phyloP scores from a whole-genome alignment of 1,139 yeast genomes.

The Pneumocystis oryctolagi region DNA sequence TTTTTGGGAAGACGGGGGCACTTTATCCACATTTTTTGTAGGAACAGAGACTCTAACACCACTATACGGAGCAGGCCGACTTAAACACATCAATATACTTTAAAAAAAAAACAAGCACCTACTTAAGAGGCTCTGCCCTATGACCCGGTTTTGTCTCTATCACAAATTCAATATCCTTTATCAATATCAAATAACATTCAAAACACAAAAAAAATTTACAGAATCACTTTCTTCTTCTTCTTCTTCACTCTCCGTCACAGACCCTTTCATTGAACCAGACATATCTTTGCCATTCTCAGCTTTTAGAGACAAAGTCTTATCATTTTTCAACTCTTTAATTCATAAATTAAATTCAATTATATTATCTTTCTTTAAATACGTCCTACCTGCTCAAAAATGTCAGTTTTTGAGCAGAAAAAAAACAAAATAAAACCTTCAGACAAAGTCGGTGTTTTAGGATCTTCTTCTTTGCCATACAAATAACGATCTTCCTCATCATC shows the following conservation, averaged over 20 bases:
- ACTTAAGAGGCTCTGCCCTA: slow-evolving; percentile 24
- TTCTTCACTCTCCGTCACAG: slow-evolving; percentile 3
- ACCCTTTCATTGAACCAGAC: background rate
- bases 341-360: slow-evolving; percentile 19
- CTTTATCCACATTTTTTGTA: background rate
- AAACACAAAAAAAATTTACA: slow-evolving; percentile 16
- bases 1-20: background rate
- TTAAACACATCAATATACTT: slow-evolving; percentile 17
- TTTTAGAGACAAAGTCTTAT: background rate
- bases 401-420: slow-evolving; percentile 12
- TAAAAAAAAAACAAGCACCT: slow-evolving; percentile 16
- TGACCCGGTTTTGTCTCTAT: slow-evolving; percentile 35
- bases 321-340: slow-evolving; percentile 8
- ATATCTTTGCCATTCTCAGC: background rate
- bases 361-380: slow-evolving; percentile 16
- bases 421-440: slow-evolving; percentile 18
- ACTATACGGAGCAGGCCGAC: slow-evolving; percentile 3
- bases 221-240: slow-evolving; percentile 19
- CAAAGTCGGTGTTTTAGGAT: background rate
- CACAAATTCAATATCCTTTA: slow-evolving; percentile 47
- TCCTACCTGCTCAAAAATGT: slow-evolving; percentile 6
- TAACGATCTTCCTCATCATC: slow-evolving; percentile 70
- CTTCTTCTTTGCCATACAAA: slow-evolving; percentile 56
- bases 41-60: background rate
- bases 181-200: slow-evolving; percentile 12